phyloP scores from a whole-genome alignment of 352 stramenopile genomes.

The Chrysophaeum taylorii region DNA sequence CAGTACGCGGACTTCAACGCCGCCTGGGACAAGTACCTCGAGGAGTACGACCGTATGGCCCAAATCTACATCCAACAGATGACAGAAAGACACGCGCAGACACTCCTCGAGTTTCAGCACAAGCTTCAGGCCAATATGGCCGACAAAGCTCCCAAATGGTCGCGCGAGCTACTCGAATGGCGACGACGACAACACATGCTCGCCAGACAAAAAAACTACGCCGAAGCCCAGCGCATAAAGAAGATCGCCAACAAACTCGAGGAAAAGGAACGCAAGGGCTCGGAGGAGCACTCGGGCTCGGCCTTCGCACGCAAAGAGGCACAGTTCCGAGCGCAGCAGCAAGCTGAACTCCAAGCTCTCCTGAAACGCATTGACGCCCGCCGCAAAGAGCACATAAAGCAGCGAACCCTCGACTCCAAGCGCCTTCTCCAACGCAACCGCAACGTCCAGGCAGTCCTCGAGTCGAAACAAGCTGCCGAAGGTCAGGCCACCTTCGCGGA shows the following conservation, averaged over 20 bases:
- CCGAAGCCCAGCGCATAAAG: conserved; percentile 86
- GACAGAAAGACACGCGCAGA: conserved; percentile 69
- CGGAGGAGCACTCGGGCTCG: conserved; percentile 18
- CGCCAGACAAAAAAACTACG: conserved; percentile 80
- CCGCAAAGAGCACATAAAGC: conserved; percentile 82
- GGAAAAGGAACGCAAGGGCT: conserved; percentile 57
- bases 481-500: conserved; percentile 33
- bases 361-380: conserved; percentile 82
- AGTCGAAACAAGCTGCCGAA: conserved; percentile 72
- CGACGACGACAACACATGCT: conserved; percentile 78
- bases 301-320: conserved; percentile 70
- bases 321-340: conserved; percentile 76
- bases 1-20: conserved; percentile 84
- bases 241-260: conserved; percentile 82
- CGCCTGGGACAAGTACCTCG: conserved; percentile 84
- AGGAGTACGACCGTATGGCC: conserved; percentile 85
- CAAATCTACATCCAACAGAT: conserved; percentile 85
- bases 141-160: conserved; percentile 69
- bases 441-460: conserved; percentile 80
- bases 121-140: conserved; percentile 66
- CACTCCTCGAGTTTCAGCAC: conserved; percentile 72
- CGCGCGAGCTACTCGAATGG: conserved; percentile 83
- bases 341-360: conserved; percentile 76
- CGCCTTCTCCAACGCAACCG: conserved; percentile 83
- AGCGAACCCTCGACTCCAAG: conserved; percentile 79